Conservation (phyloP, 306 rosid species). For the Gillenia trifoliata region DNA sequence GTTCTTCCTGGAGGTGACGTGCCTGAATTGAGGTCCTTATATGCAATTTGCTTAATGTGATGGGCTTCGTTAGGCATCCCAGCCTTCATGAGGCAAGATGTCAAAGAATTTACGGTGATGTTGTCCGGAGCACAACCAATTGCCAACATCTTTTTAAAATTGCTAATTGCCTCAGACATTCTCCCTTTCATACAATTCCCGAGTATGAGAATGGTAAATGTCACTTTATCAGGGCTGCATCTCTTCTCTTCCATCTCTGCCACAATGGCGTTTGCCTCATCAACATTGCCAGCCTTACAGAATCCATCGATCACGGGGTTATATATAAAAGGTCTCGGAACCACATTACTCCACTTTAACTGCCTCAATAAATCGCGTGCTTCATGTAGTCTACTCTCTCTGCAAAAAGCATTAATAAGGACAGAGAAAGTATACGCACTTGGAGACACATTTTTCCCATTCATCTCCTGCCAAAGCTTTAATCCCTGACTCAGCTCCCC, state of each 20-base stretch:
- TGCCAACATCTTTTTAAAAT: slow-evolving; percentile 70
- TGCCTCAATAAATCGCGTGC: slow-evolving; percentile 55
- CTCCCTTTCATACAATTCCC: slow-evolving; percentile 94
- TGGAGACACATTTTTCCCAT: slow-evolving; percentile 37
- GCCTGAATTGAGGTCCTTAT: slow-evolving; percentile 29
- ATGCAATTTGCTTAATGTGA: slow-evolving; percentile 38
- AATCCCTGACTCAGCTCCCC: slow-evolving; percentile 56
- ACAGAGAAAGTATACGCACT: slow-evolving; percentile 66
- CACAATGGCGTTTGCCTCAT: slow-evolving; percentile 65
- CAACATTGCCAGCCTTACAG: slow-evolving; percentile 80
- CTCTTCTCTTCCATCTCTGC: slow-evolving; percentile 70
- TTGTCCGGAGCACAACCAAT: slow-evolving; percentile 64
- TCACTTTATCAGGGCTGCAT: slow-evolving; percentile 69
- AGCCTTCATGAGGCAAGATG: slow-evolving; percentile 74
- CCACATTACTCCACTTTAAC: slow-evolving; percentile 42
- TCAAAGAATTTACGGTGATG: slow-evolving; percentile 54
- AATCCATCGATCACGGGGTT: slow-evolving; percentile 83
- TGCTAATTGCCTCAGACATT: slow-evolving; percentile 56
- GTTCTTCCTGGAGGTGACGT: slow-evolving; percentile 14
- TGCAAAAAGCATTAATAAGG: slow-evolving; percentile 69
- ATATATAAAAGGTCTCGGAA: slow-evolving; percentile 57
- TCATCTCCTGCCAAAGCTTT: slow-evolving; percentile 72
- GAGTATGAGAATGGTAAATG: slow-evolving; percentile 78
- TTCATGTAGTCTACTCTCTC: slow-evolving; percentile 57
- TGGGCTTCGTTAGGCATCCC: slow-evolving; percentile 78